Evolutionary conservation across 129 eudicot species (phyloP), one percentile per base, ranked within the genome.

Genomic region (Chrysanthemum seticuspe): DNA sequence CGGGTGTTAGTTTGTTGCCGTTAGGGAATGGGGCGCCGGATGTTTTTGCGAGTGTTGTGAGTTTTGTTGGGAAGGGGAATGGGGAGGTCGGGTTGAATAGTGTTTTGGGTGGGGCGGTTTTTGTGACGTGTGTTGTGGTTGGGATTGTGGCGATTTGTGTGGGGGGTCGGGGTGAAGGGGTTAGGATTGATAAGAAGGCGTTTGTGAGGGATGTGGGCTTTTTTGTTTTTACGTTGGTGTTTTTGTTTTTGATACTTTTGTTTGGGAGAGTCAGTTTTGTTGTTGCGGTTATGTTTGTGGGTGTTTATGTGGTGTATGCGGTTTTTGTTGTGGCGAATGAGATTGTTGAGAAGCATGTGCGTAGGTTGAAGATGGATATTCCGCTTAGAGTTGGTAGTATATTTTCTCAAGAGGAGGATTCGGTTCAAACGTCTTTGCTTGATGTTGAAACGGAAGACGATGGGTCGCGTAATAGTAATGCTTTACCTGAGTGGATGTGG

Each of bases 401-500:
- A 25, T 87, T 84, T 72, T 86, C 98, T 62, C 85, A 80, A 36
- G 90, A 90, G 34, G 94, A 90, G 15, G 88, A 90, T n/a, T 72
- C 92, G n/a, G 34, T 90, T 11, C 85, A 78, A 59, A 85, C 75
- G 52, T 85, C 97, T 2, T 85, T 95, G 85, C 88, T 90, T 75
- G 97, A 90, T 52, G 61, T 78, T 45, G 97, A 88, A 50, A 83
- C 76, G 19, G 91, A 74, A 51, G 62, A 18, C 75, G 83, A 86
- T 58, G 82, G 70, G 14, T 47, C 79, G 14, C 89, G 81, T 12
- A 61, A 83, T 6, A 86, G 73, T 59, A 66, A 75, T 53, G 78
- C 94, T 5, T 79, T 95, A 66, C 99, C 99, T 31, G 97, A 95
- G 75, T 95, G 97, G 99, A 90, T 95, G 99, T 95, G 99, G 99